A percentile compares a stretch with the other conserved stretches of the same genome.
Evolutionary conservation across 2,329 filamentous ascomycete species (phyloP).

Genomic region (Colletotrichum sp.): DNA sequence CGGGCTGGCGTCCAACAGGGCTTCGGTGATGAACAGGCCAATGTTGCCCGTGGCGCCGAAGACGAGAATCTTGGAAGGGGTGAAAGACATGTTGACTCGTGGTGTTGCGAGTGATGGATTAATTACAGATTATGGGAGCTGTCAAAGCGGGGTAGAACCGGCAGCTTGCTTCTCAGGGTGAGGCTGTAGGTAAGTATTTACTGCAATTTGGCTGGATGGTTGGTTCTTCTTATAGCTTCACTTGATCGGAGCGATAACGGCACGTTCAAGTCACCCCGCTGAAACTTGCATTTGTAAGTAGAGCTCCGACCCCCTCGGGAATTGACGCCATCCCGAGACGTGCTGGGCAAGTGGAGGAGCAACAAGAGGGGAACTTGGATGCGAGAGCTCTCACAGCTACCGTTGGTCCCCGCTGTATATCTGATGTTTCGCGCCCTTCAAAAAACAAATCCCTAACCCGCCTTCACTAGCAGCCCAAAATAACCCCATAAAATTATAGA

Average conservation of each 20-base stretch:
- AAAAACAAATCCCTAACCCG: background rate
- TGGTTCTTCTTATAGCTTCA: background rate
- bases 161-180: background rate
- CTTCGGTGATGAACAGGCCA: slow-evolving; percentile 42
- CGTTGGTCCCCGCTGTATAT: background rate
- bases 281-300: slow-evolving; percentile 11
- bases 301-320: background rate
- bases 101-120: background rate
- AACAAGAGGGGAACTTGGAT: slow-evolving; percentile 12
- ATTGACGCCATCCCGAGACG: slow-evolving; percentile 14
- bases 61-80: slow-evolving; percentile 12
- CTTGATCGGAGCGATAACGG: slow-evolving; percentile 2
- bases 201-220: background rate
- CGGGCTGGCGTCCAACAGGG: slow-evolving; percentile 37
- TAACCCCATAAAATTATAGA: background rate
- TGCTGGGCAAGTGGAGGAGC: slow-evolving; percentile 1
- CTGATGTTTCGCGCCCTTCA: background rate
- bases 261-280: background rate
- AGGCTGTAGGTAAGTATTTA: background rate
- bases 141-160: background rate
- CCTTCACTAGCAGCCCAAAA: background rate
- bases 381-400: background rate
- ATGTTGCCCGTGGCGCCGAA: slow-evolving; percentile 47
- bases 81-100: slow-evolving; percentile 3
- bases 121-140: background rate